Conservation (phyloP, 192 early-diverging fungal genomes). For the Mortierella alpina region DNA sequence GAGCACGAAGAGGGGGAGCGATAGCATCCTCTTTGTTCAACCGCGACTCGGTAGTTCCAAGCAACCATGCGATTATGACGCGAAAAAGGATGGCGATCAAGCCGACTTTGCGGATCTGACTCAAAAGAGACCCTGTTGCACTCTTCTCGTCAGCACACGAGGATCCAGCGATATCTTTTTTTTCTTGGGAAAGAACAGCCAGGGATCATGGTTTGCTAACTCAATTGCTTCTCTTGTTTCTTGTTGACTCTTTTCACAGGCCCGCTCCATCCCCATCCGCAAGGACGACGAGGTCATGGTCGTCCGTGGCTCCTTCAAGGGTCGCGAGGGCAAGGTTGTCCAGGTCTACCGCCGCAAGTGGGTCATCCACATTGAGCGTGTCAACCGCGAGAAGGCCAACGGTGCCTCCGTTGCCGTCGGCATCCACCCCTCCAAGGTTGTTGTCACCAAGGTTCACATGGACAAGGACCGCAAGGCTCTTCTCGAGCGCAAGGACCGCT, state of each 20-base stretch:
- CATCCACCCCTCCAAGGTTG: slow-evolving; percentile 99
- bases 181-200: too few relatives aligned
- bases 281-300: slow-evolving; percentile 98
- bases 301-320: slow-evolving; percentile 96
- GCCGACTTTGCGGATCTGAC: too few relatives aligned
- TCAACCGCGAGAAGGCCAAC: slow-evolving; percentile 98
- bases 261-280: slow-evolving; percentile 95
- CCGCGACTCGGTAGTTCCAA: too few relatives aligned
- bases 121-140: too few relatives aligned
- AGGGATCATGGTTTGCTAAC: too few relatives aligned
- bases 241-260: slow-evolving; percentile 54
- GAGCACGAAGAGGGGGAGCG: too few relatives aligned
- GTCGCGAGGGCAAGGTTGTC: slow-evolving; percentile 95
- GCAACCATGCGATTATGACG: too few relatives aligned
- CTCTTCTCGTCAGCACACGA: too few relatives aligned
- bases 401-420: slow-evolving; percentile 91
- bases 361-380: slow-evolving; percentile 98
- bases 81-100: too few relatives aligned
- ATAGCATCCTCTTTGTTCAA: too few relatives aligned
- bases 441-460: slow-evolving; percentile 94
- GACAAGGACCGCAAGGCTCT: slow-evolving; percentile 96
- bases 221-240: background rate
- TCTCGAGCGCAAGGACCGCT: slow-evolving; percentile 88
- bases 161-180: too few relatives aligned
- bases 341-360: slow-evolving; percentile 99